Evolutionary conservation across 768 basidiomycete species (phyloP), one percentile per base, ranked within the genome.

Genomic region (Tylopilus sp.): DNA sequence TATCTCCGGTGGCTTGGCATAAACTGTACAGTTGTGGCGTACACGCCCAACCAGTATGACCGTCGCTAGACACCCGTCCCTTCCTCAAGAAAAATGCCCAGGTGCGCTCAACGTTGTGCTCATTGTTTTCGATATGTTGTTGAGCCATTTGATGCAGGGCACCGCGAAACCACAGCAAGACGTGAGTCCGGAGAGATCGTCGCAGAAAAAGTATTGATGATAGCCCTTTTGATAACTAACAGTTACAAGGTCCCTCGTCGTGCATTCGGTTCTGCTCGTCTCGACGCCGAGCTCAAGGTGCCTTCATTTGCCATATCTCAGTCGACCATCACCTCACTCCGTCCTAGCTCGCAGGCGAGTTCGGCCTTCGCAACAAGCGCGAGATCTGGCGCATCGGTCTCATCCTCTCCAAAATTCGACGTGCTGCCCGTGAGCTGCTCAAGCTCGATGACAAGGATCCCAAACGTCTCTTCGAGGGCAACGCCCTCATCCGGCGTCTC

Each of bases 361-460:
- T 95, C 80, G 97, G 97, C 73, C 91, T 98, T 71, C 91, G 95
- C 74, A 98, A 98, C 90, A 99, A 99, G 82, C 90, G 95, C 71
- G 97, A 99, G 79, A 97, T 98, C 79, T 99, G 95, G 97, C 91
- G 97, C 69, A 98, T 99, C 73, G 85, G 92, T 71, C 87, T 99
- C 68, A 86, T 85, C 72, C 87, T 99, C 49, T 99, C 97, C 67
- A 98, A 99, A 83, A 99, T 99, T 71, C 95, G 97, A 80, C 94
- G 97, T 87, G 97, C 97, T 57, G 97, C 97, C 60, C 95, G 97
- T 88, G 97, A 99, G 79, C 90, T 99, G 57, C 88, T 99, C 77
- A 99, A 99, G 70, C 93, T 99, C 76, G 97, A 99, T 62, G 88
- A 83, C 75, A 98, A 99, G 75, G 97, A 98, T 77, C 94, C 97